These are phyloP conservation scores for Rubus parviflorus DNA, from an alignment of 306 rosid genomes.

Conservation along the genomic window DNA sequence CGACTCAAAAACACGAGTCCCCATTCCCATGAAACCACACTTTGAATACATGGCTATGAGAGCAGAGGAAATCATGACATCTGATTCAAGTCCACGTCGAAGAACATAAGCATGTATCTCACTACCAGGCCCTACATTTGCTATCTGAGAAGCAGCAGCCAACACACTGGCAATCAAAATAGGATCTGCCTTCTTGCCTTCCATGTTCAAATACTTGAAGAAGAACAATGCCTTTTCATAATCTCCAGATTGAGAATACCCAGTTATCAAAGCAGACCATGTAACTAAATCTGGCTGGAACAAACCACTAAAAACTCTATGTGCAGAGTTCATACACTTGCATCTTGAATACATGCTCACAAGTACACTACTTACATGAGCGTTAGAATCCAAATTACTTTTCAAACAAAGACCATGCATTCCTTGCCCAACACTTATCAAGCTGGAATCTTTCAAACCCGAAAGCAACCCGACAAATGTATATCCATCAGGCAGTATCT, in stretches of 20 bases:
- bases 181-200: constrained; percentile 57
- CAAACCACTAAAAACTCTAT: constrained; percentile 55
- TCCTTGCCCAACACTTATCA: constrained; percentile 57
- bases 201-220: constrained; percentile 59
- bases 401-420: constrained; percentile 65
- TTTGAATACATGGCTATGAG: constrained; percentile 79
- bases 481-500: constrained; percentile 64
- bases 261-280: constrained; percentile 82
- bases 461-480: constrained; percentile 71
- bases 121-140: constrained; percentile 53
- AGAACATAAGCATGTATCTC: constrained; percentile 74
- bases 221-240: constrained; percentile 43
- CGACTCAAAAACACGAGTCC: constrained; percentile 47
- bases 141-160: constrained; percentile 65
- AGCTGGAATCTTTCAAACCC: constrained; percentile 50
- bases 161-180: constrained; percentile 68
- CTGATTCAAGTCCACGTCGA: constrained; percentile 62
- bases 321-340: constrained; percentile 59
- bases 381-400: constrained; percentile 52
- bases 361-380: constrained; percentile 65
- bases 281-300: constrained; percentile 74
- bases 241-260: constrained; percentile 69
- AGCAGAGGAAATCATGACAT: constrained; percentile 74
- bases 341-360: constrained; percentile 86
- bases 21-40: constrained; percentile 69